These are phyloP conservation scores for Penicillium glabrum DNA, from an alignment of 2,329 filamentous ascomycete species.

Conservation along the genomic window DNA sequence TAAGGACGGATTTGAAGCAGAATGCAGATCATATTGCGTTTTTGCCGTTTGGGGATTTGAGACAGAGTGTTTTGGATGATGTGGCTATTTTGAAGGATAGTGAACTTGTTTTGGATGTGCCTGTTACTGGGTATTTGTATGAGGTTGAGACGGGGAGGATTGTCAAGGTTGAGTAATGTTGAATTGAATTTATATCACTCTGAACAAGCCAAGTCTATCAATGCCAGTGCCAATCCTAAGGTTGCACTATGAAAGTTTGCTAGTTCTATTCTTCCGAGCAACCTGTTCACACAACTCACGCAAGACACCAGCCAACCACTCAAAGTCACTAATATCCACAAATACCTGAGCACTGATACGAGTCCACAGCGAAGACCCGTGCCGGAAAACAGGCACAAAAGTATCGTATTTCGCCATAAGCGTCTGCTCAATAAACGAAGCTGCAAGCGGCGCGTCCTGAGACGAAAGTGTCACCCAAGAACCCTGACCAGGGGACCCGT, in stretches of 20 bases:
- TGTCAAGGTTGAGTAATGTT: slow-evolving; percentile 40
- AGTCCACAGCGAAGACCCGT: slow-evolving; percentile 65
- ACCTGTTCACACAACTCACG: slow-evolving; percentile 57
- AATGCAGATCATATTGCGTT: slow-evolving; percentile 58
- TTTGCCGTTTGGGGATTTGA: slow-evolving; percentile 63
- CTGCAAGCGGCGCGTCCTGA: slow-evolving; percentile 43
- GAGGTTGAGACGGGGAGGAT: slow-evolving; percentile 72
- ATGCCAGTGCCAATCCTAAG: not conserved
- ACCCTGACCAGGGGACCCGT: not conserved
- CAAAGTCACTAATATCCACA: slow-evolving; percentile 75
- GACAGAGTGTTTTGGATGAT: slow-evolving; percentile 59
- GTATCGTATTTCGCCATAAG: slow-evolving; percentile 66
- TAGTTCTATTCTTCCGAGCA: slow-evolving; percentile 40
- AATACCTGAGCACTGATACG: slow-evolving; percentile 81
- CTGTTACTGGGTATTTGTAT: slow-evolving; percentile 73
- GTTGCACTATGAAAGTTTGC: not conserved
- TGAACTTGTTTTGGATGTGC: slow-evolving; percentile 61
- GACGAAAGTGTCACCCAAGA: slow-evolving; percentile 32
- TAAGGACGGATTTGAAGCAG: slow-evolving; percentile 53
- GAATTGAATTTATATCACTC: not conserved
- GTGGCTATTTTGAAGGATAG: slow-evolving; percentile 50
- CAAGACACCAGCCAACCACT: slow-evolving; percentile 63
- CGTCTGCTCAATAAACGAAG: slow-evolving; percentile 58
- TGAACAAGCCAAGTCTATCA: not conserved
- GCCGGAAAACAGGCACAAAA: slow-evolving; percentile 65